Evolutionary conservation across 2,329 filamentous ascomycete species (phyloP), one percentile per base, ranked within the genome.

Genomic region (Chalaropsis ovoidea): DNA sequence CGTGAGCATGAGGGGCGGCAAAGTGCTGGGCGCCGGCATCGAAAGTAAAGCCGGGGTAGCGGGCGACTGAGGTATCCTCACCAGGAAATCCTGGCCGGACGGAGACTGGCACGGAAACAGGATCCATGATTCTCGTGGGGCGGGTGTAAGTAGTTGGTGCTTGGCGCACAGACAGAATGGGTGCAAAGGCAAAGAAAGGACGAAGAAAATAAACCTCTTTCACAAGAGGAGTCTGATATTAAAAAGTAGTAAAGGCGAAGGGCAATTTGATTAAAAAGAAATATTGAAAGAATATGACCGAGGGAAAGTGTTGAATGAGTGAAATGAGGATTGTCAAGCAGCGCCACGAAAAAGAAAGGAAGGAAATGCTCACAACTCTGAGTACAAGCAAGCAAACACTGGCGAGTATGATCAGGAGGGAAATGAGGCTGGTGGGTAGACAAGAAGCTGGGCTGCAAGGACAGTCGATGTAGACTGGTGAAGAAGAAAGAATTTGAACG

Each of bases 1-100:
- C 77, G 67, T 78, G 75, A 35, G 79, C 77, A 66, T 79, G 73
- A 63, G 77, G 22, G 73, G 76, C 69, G 75, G 76, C 73, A 78
- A 77, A 49, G 78, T 76, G 39, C 76, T 75, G 69, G 78, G 70
- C 68, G 75, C 71, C 68, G 67, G 61, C 27, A 67, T 67, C 60
- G 39, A 65, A 67, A 19, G n/a, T 24, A 41, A 65, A 65, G 10
- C 49, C n/a, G 10, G 63, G 19, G 47, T 67, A 67, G 17, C 63
- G 63, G 31, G 62, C 15, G 41, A 61, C 63, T 41, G 58, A 19
- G 4, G 39, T 22, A 15, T 65, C 66, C 4, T 65, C 63, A 19
- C 31, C 56, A 10, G 62, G 24, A 35, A 58, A 67, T 42, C 17
- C 45, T 31, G 63, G 49, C 39, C 62, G 62, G 27, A 60, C 47